Percentiles rank a stretch among this genome's conserved stretches.
Conservation (phyloP, 257 asterid genomes). For the Dorcoceras hygrometricum region DNA sequence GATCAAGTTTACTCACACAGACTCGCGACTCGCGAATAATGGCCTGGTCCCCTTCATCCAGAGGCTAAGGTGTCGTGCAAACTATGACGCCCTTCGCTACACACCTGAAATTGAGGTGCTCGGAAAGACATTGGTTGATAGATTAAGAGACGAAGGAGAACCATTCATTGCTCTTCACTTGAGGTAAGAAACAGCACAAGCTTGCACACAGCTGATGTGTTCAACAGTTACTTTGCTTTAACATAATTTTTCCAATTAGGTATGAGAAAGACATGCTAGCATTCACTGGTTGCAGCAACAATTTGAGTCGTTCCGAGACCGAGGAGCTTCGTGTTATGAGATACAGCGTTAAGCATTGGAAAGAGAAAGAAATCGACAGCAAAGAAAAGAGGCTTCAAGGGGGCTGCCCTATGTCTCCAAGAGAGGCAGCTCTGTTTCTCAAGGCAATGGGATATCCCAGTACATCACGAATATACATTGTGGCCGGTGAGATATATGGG, state of each 20-base stretch:
- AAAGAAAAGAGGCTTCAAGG: conserved; percentile 61
- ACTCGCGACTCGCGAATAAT: conserved; percentile 86
- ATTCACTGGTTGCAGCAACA: conserved; percentile 95
- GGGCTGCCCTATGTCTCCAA: conserved; percentile 94
- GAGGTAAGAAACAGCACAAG: conserved; percentile 40
- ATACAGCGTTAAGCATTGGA: conserved; percentile 82
- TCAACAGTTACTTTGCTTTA: neutral
- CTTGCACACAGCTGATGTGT: neutral
- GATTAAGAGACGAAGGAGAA: conserved; percentile 58
- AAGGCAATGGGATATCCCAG: conserved; percentile 94
- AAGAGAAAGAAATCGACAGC: conserved; percentile 88
- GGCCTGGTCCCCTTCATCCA: conserved; percentile 72
- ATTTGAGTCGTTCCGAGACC: conserved; percentile 57
- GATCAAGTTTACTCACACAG: conserved; percentile 77
- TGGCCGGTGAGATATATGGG: conserved; percentile 88
- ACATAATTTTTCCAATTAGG: conserved; percentile 30
- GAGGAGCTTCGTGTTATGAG: conserved; percentile 87
- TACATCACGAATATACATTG: conserved; percentile 71
- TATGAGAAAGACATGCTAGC: conserved; percentile 98
- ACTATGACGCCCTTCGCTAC: conserved; percentile 74
- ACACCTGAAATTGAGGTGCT: conserved; percentile 73
- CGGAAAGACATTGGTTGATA: conserved; percentile 54
- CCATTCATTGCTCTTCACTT: conserved; percentile 90
- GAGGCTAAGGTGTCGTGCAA: conserved; percentile 84
- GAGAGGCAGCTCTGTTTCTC: conserved; percentile 81